Evolutionary conservation across 345 rosid species (phyloP).

Genomic region (Pistacia atlantica): DNA sequence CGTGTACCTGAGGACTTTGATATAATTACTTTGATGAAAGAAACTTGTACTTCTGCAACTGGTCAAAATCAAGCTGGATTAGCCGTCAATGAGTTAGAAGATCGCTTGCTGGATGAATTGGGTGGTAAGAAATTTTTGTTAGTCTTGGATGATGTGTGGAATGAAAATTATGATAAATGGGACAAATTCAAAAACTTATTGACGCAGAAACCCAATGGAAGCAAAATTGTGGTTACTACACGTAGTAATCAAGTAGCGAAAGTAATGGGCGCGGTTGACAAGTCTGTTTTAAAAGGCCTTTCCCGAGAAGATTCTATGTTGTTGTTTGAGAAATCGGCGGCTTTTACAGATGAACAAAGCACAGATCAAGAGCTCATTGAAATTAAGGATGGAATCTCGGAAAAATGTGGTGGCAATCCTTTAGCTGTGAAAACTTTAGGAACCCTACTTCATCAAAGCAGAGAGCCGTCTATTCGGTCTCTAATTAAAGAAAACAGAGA

Average conservation of each 20-base stretch:
- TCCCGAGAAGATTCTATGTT: neutral
- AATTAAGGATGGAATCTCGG: neutral
- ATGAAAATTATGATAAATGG: too few relatives aligned
- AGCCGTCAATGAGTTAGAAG: too few relatives aligned
- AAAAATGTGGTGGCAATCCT: neutral
- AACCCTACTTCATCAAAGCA: conserved; percentile 18
- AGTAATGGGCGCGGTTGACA: too few relatives aligned
- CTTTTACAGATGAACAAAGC: neutral
- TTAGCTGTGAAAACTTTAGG: neutral
- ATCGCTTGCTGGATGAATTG: neutral
- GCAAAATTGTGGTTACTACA: neutral
- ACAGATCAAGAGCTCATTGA: neutral
- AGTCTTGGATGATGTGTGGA: neutral
- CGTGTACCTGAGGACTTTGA: too few relatives aligned
- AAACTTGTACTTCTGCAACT: neutral
- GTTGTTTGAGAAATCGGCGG: neutral
- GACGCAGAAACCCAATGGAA: neutral
- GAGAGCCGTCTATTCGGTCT: too few relatives aligned
- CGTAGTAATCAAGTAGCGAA: neutral
- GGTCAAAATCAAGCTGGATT: neutral
- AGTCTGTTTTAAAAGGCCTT: neutral
- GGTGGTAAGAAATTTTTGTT: neutral
- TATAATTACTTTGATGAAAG: too few relatives aligned
- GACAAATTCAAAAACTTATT: too few relatives aligned
- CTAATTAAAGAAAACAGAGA: too few relatives aligned